These are phyloP conservation scores for Rosa chinensis DNA, from an alignment of 306 rosid genomes.

Conservation along the genomic window DNA sequence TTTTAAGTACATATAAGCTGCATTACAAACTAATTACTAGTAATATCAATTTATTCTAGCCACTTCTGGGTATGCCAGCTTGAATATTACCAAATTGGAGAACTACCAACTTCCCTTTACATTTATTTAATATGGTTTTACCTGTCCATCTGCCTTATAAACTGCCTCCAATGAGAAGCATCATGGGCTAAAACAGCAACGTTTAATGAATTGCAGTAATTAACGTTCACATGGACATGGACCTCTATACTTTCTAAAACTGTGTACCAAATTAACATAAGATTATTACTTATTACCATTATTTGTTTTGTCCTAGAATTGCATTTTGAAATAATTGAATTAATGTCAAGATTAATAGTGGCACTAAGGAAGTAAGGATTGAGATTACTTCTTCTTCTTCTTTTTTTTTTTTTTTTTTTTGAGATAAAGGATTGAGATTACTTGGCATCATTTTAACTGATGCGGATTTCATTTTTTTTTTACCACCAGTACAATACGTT, in stretches of 20 bases:
- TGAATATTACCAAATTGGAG: conserved; percentile 18
- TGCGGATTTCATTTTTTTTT: not conserved
- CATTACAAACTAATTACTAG: conserved; percentile 3
- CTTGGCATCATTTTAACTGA: not conserved
- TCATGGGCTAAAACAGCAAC: conserved; percentile 19
- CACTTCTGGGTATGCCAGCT: conserved; percentile 24
- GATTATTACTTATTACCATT: conserved; percentile 3
- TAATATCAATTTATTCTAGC: not conserved
- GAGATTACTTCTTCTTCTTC: not conserved
- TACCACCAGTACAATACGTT: not conserved
- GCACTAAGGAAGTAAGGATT: not conserved
- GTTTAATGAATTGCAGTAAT: conserved; percentile 16
- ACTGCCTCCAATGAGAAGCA: conserved; percentile 25
- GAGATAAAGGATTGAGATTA: not conserved
- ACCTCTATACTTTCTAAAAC: conserved; percentile 8
- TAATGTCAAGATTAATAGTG: not conserved
- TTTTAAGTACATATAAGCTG: conserved; percentile 16
- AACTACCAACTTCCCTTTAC: conserved; percentile 18
- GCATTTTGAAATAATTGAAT: not conserved
- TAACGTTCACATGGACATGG: conserved; percentile 3
- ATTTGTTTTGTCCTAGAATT: conserved; percentile 2
- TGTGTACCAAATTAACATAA: conserved; percentile 1
- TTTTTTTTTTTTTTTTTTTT: too few species aligned
- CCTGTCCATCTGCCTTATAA: conserved; percentile 20
- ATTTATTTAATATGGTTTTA: conserved; percentile 18